Evolutionary conservation across 106 monocot genomes (phyloP).

Genomic region (Posidonia australis): DNA sequence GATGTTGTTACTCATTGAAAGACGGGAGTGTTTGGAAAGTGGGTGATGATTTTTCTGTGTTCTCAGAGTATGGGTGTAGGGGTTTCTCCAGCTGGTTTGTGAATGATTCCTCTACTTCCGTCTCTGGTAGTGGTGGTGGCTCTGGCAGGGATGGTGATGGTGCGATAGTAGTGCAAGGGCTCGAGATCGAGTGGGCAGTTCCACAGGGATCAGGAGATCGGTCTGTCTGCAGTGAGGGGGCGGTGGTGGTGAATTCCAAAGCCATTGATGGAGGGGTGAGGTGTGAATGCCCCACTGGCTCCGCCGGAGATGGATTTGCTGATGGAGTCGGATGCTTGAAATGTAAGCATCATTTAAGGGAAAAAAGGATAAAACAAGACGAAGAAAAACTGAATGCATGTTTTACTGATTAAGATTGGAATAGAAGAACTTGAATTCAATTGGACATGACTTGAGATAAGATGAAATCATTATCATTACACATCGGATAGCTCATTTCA

Average conservation of each 20-base stretch:
- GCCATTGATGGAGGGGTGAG: conserved; percentile 47
- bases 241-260: conserved; percentile 49
- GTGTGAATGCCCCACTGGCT: conserved; percentile 39
- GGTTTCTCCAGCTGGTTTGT: conserved; percentile 85
- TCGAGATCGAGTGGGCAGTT: conserved; percentile 88
- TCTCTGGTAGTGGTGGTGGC: neutral
- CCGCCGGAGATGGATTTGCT: conserved; percentile 68
- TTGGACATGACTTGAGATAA: too few relatives aligned
- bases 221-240: conserved; percentile 44
- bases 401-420: too few relatives aligned
- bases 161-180: conserved; percentile 24
- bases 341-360: conserved; percentile 16
- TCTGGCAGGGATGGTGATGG: neutral
- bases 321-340: conserved; percentile 60
- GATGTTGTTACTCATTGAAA: conserved; percentile 77
- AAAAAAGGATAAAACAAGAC: too few relatives aligned
- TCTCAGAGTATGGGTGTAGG: conserved; percentile 60
- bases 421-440: too few relatives aligned
- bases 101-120: neutral
- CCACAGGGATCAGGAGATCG: conserved; percentile 23
- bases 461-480: too few relatives aligned
- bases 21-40: conserved; percentile 67
- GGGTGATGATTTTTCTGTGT: conserved; percentile 47
- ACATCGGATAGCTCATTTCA: too few relatives aligned
- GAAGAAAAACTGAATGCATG: too few relatives aligned